Evolutionary conservation across 176 grass and related monocot genomes (phyloP).

Genomic region (Pharus latifolius): DNA sequence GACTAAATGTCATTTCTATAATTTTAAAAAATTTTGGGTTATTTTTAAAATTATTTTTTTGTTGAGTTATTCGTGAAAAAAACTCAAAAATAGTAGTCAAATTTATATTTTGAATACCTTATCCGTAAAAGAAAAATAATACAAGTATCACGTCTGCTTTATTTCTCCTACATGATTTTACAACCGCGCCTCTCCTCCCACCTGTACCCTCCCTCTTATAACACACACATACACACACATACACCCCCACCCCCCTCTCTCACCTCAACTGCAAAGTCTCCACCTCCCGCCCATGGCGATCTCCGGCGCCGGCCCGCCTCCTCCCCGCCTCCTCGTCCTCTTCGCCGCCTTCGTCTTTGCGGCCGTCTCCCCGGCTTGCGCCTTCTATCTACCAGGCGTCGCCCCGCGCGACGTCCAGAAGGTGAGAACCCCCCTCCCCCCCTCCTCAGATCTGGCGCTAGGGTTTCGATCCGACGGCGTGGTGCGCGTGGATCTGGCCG

Average conservation of each 20-base stretch:
- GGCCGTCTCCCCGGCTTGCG: constrained; percentile 8
- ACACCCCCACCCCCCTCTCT: not conserved
- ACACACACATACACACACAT: not conserved
- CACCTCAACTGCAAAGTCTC: not conserved
- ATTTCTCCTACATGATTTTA: too few species aligned
- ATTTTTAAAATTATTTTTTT: too few species aligned
- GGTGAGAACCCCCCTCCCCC: constrained; percentile 16
- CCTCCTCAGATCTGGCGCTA: constrained; percentile 11
- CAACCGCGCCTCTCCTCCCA: too few species aligned
- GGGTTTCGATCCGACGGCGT: not conserved
- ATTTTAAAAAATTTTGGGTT: too few species aligned
- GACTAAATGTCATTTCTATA: too few species aligned
- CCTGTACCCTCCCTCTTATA: not conserved
- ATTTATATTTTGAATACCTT: too few species aligned
- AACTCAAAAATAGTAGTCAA: too few species aligned
- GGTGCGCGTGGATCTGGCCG: constrained; percentile 11
- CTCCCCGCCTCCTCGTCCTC: not conserved
- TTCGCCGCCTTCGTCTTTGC: not conserved
- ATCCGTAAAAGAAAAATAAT: too few species aligned
- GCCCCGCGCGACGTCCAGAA: constrained; percentile 67
- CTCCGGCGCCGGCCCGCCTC: not conserved
- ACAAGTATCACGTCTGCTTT: too few species aligned
- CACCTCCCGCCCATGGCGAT: constrained; percentile 29
- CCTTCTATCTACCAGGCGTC: constrained; percentile 82
- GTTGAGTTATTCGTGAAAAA: too few species aligned